A percentile compares a stretch with the other conserved stretches of the same genome.
These are phyloP conservation scores for Aegilops speltoides DNA, from an alignment of 176 grass and related monocot genomes.

Conservation along the genomic window DNA sequence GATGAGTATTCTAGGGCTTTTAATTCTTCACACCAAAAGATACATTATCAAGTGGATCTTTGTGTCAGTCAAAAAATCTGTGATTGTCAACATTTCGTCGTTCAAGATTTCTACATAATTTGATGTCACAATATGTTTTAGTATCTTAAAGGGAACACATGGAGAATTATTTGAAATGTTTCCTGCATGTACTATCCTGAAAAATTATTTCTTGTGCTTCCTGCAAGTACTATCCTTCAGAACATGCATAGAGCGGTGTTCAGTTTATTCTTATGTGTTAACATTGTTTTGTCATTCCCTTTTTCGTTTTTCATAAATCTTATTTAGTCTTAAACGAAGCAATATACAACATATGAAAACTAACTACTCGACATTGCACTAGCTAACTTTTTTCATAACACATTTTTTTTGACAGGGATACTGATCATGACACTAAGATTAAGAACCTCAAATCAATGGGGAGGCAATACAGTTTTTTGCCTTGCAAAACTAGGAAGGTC, in stretches of 20 bases:
- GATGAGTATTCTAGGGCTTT: not conserved
- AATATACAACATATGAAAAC: conserved; percentile 4
- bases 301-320: conserved; percentile 17
- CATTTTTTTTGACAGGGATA: conserved; percentile 46
- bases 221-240: not conserved
- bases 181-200: not conserved
- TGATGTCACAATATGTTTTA: not conserved
- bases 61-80: conserved; percentile 10
- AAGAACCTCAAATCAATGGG: conserved; percentile 40
- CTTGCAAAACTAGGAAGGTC: conserved; percentile 62
- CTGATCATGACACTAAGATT: conserved; percentile 28
- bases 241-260: not conserved
- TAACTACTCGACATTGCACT: not conserved
- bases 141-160: not conserved
- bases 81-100: not conserved
- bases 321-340: conserved; percentile 12
- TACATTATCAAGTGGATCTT: not conserved
- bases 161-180: not conserved
- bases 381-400: not conserved
- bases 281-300: not conserved
- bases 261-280: conserved; percentile 14
- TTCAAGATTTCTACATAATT: not conserved
- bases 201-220: not conserved
- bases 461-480: conserved; percentile 38
- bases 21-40: not conserved